Evolutionary conservation across 345 rosid species (phyloP), one percentile per base, ranked within the genome.

Genomic region (Ceriops zippeliana): DNA sequence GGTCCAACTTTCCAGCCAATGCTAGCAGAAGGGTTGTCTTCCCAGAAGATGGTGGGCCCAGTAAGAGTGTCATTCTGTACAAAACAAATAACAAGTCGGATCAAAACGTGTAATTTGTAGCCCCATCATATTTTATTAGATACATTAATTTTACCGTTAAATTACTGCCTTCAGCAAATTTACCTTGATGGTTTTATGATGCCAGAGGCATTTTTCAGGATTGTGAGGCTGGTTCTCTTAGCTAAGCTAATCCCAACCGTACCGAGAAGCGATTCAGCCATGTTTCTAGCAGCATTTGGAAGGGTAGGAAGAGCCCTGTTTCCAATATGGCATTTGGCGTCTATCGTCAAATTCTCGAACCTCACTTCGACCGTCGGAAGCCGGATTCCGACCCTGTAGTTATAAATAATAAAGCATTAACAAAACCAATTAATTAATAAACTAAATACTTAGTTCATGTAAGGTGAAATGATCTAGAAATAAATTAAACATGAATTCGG

Each of bases 1-100:
- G 75, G 78, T 92, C 95, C 71, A 92, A 73, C 52, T 84, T 89
- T 11, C 88, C 96, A 0, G 97, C 89, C 30, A 91, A 68, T 52
- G 97, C 96, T 31, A 91, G 65, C 53, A 91, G 75, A 71, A 91
- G 83, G 22, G 83, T 89, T n/a, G 97, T 89, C 82, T 89, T 91
- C 16, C 97, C 97, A 6, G 92, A 91, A 30, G 91, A 85, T 17
- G 97, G 97, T 2, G 97, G 97, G 4, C 97, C 97, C n/a, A 91
- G 65, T 54, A 91, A 72, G 15, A 91, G 87, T 5, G 96, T 72
- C 92, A 89, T 19, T 27, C 52, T 59, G 11, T 20, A 10, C 24
- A 54, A 6, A 61, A 1, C 16, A 61, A 26, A 32, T 5, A 27
- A 1, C 15, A 24, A 24, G 30, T 24, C 19, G 6, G 31, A 10